Base-by-base conservation (phyloP, 2,329 filamentous ascomycete genomes). In the Verticillium zaregamsianum region DNA sequence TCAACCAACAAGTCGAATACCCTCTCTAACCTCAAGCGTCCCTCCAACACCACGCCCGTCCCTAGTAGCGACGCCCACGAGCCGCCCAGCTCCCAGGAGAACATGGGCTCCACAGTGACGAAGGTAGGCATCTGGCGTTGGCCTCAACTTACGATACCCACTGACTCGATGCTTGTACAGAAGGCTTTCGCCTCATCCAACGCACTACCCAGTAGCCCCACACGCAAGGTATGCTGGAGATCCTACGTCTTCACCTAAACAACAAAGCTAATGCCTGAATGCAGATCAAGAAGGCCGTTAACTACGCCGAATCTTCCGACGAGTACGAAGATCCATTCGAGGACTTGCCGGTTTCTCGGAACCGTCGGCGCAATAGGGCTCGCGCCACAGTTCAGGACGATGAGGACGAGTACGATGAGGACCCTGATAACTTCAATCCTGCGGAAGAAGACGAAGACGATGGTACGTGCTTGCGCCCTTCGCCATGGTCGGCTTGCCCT, bases 241-340 rank as follows among this genome's bases (percentile, higher is more conserved):
- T 23, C 35, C 8, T 12, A n/a, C 11, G 14, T 32, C 28, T 55
- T n/a, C 28, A 17, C 5, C 25, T 9, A 5, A 28, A 28, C 28
- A 5, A 28, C 20, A 12, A 23, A 8, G 20, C 45, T 49, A 9
- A 49, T 23, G 12, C 37, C 23, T 25, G 20, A 9, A n/a, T 9
- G n/a, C 59, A 86, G 84, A 74, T 72, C 3, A 86, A 80, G 68
- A 86, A 84, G 70, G 73, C 74, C 0, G 83, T 95, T 66, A 95
- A 84, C 72, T 98, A 98, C 73, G 89, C 90, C 66, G 93, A 97
- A 70, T 93, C 91, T 1, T 92, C 91, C 55, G 90, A 91, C 55
- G 90, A 92, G 59, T 90, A 92, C 14, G 90, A 92, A 58, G 89
- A 93, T 55, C 86, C 91, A 0, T 90, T 93, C 70, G 73, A 76